Evolutionary conservation across 352 stramenopile species (phyloP).

Genomic region (Globisporangium radiosum): DNA sequence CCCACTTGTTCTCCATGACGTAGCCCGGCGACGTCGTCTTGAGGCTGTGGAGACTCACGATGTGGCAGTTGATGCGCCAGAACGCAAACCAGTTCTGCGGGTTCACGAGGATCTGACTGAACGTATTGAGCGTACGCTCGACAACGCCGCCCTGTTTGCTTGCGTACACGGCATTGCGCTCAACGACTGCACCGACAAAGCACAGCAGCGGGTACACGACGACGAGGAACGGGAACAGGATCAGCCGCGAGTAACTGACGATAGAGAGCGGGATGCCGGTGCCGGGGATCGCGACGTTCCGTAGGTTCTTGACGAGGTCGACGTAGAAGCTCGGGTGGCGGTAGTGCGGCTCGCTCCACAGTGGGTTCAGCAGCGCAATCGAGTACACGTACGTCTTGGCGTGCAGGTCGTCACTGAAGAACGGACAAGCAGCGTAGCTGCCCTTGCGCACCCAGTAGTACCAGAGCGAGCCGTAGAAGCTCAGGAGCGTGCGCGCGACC

Average conservation of each 20-base stretch:
- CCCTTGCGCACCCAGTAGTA: slow-evolving; percentile 77
- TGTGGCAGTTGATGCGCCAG: slow-evolving; percentile 95
- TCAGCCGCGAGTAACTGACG: slow-evolving; percentile 77
- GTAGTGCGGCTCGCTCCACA: slow-evolving; percentile 96
- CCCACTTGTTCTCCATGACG: slow-evolving; percentile 98
- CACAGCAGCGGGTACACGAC: slow-evolving; percentile 87
- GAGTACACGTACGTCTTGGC: slow-evolving; percentile 93
- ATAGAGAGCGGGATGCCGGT: slow-evolving; percentile 92
- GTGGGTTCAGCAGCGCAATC: slow-evolving; percentile 90
- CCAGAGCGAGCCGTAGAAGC: slow-evolving; percentile 71
- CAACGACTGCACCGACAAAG: slow-evolving; percentile 73
- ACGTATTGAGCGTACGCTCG: slow-evolving; percentile 89
- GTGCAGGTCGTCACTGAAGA: slow-evolving; percentile 72
- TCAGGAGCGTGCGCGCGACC: slow-evolving; percentile 41
- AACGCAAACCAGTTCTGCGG: slow-evolving; percentile 97
- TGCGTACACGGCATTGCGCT: slow-evolving; percentile 56
- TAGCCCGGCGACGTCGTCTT: slow-evolving; percentile 91
- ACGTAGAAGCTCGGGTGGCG: slow-evolving; percentile 92
- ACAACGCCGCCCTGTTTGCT: slow-evolving; percentile 61
- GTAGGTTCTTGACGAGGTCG: slow-evolving; percentile 95
- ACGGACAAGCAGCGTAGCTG: slow-evolving; percentile 68
- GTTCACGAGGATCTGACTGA: slow-evolving; percentile 72
- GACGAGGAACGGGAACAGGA: slow-evolving; percentile 83
- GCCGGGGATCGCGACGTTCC: slow-evolving; percentile 96
- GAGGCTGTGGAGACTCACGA: slow-evolving; percentile 92